These are phyloP conservation scores for Brassica balearica DNA, from an alignment of 441 rosid genomes.

Conservation along the genomic window DNA sequence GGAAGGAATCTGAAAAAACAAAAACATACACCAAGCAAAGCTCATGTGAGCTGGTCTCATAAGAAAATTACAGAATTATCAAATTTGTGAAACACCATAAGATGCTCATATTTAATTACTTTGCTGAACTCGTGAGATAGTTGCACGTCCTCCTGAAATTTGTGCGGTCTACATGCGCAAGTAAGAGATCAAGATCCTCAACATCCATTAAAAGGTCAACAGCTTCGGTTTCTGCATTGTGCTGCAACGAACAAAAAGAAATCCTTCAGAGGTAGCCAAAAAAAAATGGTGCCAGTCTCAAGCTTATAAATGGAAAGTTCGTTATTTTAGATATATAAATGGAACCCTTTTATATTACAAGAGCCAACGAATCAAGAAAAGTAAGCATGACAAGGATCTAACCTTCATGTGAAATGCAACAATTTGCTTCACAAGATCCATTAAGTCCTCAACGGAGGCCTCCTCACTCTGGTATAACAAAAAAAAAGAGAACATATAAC, in stretches of 20 bases:
- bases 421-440: slow-evolving; percentile 91
- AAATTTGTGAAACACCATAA: slow-evolving; percentile 4
- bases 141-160: slow-evolving; percentile 94
- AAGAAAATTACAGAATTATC: slow-evolving; percentile 14
- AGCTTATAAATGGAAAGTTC: slow-evolving; percentile 11
- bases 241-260: slow-evolving; percentile 55
- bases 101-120: slow-evolving; percentile 51
- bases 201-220: slow-evolving; percentile 99
- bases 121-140: slow-evolving; percentile 91
- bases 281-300: slow-evolving; percentile 8
- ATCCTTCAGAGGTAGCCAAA: slow-evolving; percentile 26
- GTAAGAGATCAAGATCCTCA: slow-evolving; percentile 92
- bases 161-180: slow-evolving; percentile 82
- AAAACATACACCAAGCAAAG: slow-evolving; percentile 31
- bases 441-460: slow-evolving; percentile 67
- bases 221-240: slow-evolving; percentile 99
- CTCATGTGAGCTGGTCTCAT: slow-evolving; percentile 15
- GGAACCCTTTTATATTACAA: slow-evolving; percentile 14
- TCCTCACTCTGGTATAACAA: slow-evolving; percentile 67
- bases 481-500: slow-evolving; percentile 15
- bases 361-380: slow-evolving; percentile 11
- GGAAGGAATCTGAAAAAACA: slow-evolving; percentile 80
- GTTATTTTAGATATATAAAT: slow-evolving; percentile 5
- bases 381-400: slow-evolving; percentile 23
- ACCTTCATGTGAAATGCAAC: slow-evolving; percentile 99